Evolutionary conservation across 1,284 basidiomycete genomes (phyloP).

Genomic region (Apiotrichum gracile): DNA sequence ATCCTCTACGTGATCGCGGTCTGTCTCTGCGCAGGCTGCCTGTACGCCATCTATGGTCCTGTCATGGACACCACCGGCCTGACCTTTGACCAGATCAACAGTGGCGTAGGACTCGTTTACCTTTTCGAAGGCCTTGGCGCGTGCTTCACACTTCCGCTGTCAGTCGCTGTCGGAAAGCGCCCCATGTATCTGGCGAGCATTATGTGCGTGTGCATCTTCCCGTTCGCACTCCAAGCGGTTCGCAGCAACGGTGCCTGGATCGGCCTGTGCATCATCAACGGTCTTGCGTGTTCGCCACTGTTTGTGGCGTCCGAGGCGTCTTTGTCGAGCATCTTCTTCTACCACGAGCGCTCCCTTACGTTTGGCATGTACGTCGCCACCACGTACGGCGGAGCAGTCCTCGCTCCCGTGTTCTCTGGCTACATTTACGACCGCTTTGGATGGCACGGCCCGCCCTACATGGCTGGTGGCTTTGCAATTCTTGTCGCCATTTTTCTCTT

Average conservation of each 20-base stretch:
- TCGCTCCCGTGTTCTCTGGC: slow-evolving; percentile 22
- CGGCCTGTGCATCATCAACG: slow-evolving; percentile 13
- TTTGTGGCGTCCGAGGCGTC: slow-evolving; percentile 24
- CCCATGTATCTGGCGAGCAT: slow-evolving; percentile 19
- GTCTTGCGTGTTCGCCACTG: slow-evolving; percentile 20
- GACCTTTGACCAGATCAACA: slow-evolving; percentile 23
- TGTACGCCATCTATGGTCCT: slow-evolving; percentile 26
- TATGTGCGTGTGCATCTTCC: slow-evolving; percentile 4
- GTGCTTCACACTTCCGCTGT: slow-evolving; percentile 19
- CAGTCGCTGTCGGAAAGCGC: slow-evolving; percentile 26
- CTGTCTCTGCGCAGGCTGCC: slow-evolving; percentile 10
- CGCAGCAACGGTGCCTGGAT: slow-evolving; percentile 13
- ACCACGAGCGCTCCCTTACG: slow-evolving; percentile 24
- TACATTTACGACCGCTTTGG: slow-evolving; percentile 23
- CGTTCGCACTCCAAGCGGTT: background rate
- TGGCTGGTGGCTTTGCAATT: slow-evolving; percentile 14
- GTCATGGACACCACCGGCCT: slow-evolving; percentile 19
- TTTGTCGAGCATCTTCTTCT: slow-evolving; percentile 20
- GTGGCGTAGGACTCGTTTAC: slow-evolving; percentile 26
- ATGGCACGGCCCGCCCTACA: slow-evolving; percentile 17
- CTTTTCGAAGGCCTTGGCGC: slow-evolving; percentile 20
- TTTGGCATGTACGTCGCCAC: slow-evolving; percentile 23
- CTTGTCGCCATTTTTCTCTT: slow-evolving; percentile 22
- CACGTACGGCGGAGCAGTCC: slow-evolving; percentile 19
- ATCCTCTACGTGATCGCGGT: slow-evolving; percentile 14